Base-by-base conservation (phyloP, 331 rosid genomes). In the Telfairia occidentalis region DNA sequence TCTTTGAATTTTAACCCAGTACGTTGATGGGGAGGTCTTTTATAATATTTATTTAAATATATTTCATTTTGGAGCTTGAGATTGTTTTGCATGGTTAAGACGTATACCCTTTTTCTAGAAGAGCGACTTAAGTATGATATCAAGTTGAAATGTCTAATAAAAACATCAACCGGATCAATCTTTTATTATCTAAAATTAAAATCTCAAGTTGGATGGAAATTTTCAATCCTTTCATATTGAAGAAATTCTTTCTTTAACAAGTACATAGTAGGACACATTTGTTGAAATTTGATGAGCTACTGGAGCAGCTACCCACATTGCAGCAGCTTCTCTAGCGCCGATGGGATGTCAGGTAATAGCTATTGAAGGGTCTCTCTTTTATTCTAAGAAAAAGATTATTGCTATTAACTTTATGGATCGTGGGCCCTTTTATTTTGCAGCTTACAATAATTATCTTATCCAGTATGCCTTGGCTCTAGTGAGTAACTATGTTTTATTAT, bases 391-490 rank as follows among this genome's bases (percentile, higher is more conserved):
- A 48, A 24, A 48, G 1, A 18, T 43, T 54, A 3, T 54, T 34
- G 7, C 65, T 73, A 54, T 21, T 54, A 38, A 74, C 23, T 40
- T 5, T 54, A 19, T 37, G 66, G 54, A 54, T 21, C 21, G 21
- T 37, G 23, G 26, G 4, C 35, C 18, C 69, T 54, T 55, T 21
- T 24, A 38, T 54, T 21, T 74, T 74, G 23, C 77, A 74, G 77
- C 77, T 12, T 74, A 53, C 53, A 74, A 54, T 40, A 74, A 74
- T 37, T 52, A 74, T 74, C 77, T 74, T 21, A 74, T 74, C 38
- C 77, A 74, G 40, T 74, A 74, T 55, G 77, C 77, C 67, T 38
- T 74, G 52, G 77, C 77, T 34, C 50, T 74, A 54, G 77, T 74
- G 12, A 55, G 38, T 53, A 12, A 37, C 43, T 37, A 8, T 4